Conservation (phyloP, 306 rosid genomes). For the Pyrus betulifolia region DNA sequence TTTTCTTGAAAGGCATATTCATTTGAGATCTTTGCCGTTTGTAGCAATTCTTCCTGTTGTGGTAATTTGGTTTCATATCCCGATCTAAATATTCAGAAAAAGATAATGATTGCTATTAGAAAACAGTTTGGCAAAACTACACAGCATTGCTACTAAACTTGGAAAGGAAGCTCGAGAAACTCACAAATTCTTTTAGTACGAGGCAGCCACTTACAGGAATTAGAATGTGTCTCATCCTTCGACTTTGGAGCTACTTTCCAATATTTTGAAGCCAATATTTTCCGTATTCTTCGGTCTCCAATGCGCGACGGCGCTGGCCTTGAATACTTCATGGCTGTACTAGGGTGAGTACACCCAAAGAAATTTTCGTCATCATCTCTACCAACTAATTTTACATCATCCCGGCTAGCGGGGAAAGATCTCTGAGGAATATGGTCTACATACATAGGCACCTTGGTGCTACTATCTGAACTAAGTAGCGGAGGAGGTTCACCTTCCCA, state of each 20-base stretch:
- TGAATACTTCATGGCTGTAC: conserved; percentile 37
- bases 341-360: conserved; percentile 66
- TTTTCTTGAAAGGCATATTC: conserved; percentile 85
- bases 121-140: conserved; percentile 3
- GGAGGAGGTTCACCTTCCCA: conserved; percentile 41
- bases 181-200: not conserved
- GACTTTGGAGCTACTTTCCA: conserved; percentile 48
- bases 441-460: conserved; percentile 39
- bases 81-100: conserved; percentile 32
- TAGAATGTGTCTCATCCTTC: conserved; percentile 38
- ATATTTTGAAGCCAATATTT: conserved; percentile 64
- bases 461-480: conserved; percentile 37
- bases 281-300: conserved; percentile 58
- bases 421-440: conserved; percentile 34
- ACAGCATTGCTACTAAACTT: not conserved
- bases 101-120: conserved; percentile 11
- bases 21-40: conserved; percentile 65
- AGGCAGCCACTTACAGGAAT: conserved; percentile 41
- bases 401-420: conserved; percentile 41
- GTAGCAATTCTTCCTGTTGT: conserved; percentile 43
- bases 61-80: conserved; percentile 41
- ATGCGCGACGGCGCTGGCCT: conserved; percentile 37
- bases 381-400: conserved; percentile 63
- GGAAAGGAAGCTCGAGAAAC: not conserved
- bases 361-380: conserved; percentile 96